A percentile compares a stretch with the other conserved stretches of the same genome.
Conservation (phyloP, 345 rosid species). For the Melastoma malabathricum region DNA sequence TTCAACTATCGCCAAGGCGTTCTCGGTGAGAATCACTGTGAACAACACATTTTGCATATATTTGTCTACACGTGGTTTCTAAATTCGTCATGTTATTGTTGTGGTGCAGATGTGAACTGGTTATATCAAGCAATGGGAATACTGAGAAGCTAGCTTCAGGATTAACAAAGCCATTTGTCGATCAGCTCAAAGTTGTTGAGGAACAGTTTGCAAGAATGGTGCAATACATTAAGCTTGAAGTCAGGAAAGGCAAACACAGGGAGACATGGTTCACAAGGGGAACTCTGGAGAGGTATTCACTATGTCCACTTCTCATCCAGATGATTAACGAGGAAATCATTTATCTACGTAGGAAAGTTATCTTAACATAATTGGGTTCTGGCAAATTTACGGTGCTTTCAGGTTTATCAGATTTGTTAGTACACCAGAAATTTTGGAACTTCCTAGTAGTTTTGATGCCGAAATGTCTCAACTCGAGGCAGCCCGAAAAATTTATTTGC, state of each 20-base stretch:
- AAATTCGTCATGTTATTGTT: neutral
- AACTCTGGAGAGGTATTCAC: conserved; percentile 78
- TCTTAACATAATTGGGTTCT: too few species aligned
- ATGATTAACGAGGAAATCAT: too few species aligned
- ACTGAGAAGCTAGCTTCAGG: conserved; percentile 92
- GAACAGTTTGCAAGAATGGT: conserved; percentile 52
- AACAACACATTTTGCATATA: neutral
- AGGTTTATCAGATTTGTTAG: conserved; percentile 98
- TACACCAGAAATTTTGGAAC: conserved; percentile 87
- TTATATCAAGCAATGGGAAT: conserved; percentile 56
- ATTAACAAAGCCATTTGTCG: conserved; percentile 69
- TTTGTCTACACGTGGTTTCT: conserved; percentile 3
- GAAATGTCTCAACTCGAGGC: conserved; percentile 97
- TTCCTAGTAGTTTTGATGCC: conserved; percentile 58
- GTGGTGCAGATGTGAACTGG: conserved; percentile 62
- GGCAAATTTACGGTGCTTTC: conserved; percentile 4
- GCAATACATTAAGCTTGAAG: conserved; percentile 65
- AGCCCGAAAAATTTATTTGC: conserved; percentile 70
- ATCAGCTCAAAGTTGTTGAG: conserved; percentile 82
- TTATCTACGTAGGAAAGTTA: too few species aligned
- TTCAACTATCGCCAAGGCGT: conserved; percentile 82
- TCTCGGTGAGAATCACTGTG: conserved; percentile 35
- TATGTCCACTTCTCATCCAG: conserved; percentile 1
- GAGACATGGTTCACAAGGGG: conserved; percentile 88
- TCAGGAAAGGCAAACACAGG: conserved; percentile 33